Percentiles rank a stretch among this genome's conserved stretches.
phyloP scores from a whole-genome alignment of 108 stramenopile species.

The Cyclostephanos tholiformis region DNA sequence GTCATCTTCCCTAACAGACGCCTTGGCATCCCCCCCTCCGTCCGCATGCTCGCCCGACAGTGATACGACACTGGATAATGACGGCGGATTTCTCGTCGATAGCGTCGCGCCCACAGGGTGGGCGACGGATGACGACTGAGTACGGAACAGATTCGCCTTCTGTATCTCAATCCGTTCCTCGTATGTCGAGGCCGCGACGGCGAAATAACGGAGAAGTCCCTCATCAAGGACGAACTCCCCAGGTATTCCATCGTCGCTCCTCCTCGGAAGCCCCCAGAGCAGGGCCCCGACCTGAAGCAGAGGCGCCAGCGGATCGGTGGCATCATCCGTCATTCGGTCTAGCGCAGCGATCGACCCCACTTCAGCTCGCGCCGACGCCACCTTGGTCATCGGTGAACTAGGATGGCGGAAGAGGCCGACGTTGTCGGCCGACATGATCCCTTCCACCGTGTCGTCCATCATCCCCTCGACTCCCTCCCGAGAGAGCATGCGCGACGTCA shows the following conservation, averaged over 20 bases:
- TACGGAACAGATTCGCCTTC: conserved; percentile 50
- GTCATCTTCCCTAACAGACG: conserved; percentile 14
- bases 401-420: not conserved
- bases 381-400: not conserved
- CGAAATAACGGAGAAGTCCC: conserved; percentile 61
- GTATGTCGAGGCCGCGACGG: conserved; percentile 67
- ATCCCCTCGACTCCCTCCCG: conserved; percentile 39
- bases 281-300: conserved; percentile 63
- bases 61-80: conserved; percentile 10
- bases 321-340: conserved; percentile 5
- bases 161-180: conserved; percentile 80
- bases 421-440: not conserved
- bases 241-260: conserved; percentile 3
- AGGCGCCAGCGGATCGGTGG: conserved; percentile 15
- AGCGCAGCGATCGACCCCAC: not conserved
- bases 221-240: conserved; percentile 47
- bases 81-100: not conserved
- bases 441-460: not conserved
- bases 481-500: conserved; percentile 39
- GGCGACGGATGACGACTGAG: not conserved
- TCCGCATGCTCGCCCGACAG: conserved; percentile 18
- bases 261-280: conserved; percentile 42
- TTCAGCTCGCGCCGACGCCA: too few relatives aligned
- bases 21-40: conserved; percentile 28
- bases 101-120: not conserved